Evolutionary conservation across 306 rosid species (phyloP), one percentile per base, ranked within the genome.

Genomic region (Bauhinia variegata): DNA sequence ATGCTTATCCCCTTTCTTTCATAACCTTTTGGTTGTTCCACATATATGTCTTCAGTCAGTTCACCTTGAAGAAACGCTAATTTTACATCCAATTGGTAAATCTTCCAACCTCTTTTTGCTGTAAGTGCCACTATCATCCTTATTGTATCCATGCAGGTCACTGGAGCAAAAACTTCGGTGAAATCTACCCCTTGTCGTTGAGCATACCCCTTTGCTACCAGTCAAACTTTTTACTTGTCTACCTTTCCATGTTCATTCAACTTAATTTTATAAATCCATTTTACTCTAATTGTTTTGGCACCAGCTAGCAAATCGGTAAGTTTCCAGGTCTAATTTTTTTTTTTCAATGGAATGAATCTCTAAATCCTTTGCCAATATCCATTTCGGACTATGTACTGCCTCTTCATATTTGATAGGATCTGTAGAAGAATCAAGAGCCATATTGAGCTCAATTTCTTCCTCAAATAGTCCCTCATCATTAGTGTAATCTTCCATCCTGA

Each of bases 331-430:
- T n/a, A 8, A 2, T 46, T 46, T 9, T 46, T 46, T 6, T 48
- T 33, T n/a, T n/a, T n/a, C n/a, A 0, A 70, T 70, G 17, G 75
- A 18, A 32, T 48, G n/a, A 14, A 58, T 58, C 28, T 70, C 67
- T 7, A 0, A 12, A 2, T 70, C 15, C 75, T 46, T 58, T 11
- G 67, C 75, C 19, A 11, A 0, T 15, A 62, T 71, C 69, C 70
- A 71, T 5, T 15, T 41, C 7, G 4, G 14, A 37, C 62, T 51
- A 13, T 71, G 51, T 6, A 38, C 11, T 3, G 11, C 63, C 16
- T 71, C 63, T 23, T 71, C 76, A 71, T 23, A 61, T 8, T 8
- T 0, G 0, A 42, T 0, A 1, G 70, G 70, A 37, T 71, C 36
- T 12, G 17, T 23, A 23, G 28, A 23, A 2, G 1, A 44, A 3